Percentiles rank a stretch among this genome's conserved stretches.
Conservation (phyloP, 2,329 filamentous ascomycete species). For the Aureobasidium pullulans region DNA sequence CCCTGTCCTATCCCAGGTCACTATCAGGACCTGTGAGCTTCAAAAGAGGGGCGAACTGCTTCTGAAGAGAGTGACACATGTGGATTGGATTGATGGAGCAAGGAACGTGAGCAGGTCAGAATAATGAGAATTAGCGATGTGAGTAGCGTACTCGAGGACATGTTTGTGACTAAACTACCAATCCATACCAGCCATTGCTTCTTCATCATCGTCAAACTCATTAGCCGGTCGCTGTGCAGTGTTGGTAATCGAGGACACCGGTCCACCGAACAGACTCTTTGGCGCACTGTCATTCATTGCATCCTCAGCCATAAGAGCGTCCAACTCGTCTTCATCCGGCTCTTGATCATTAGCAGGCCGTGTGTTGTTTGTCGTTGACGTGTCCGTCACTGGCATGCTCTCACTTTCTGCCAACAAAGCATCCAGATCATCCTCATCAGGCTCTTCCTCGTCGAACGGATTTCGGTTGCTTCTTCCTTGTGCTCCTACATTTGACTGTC, state of each 20-base stretch:
- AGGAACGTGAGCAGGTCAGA: too few species aligned
- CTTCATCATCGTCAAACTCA: conserved; percentile 56
- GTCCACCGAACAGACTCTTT: conserved; percentile 15
- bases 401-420: conserved; percentile 42
- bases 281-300: conserved; percentile 11
- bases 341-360: neutral
- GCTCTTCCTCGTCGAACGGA: conserved; percentile 29
- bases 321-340: conserved; percentile 47
- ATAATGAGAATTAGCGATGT: too few species aligned
- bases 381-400: conserved; percentile 9
- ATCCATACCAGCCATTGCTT: conserved; percentile 50
- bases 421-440: conserved; percentile 48
- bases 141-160: neutral
- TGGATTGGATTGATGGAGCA: too few species aligned
- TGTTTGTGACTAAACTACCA: conserved; percentile 8
- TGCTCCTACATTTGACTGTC: neutral
- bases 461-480: neutral
- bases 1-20: neutral
- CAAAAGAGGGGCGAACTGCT: too few species aligned
- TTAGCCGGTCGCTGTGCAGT: conserved; percentile 20
- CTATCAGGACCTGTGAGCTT: too few species aligned
- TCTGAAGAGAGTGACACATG: too few species aligned
- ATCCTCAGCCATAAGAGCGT: conserved; percentile 45
- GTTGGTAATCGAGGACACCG: neutral
- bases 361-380: neutral